These are phyloP conservation scores for Naganishia liquefaciens DNA, from an alignment of 1,284 basidiomycete genomes.

Conservation along the genomic window DNA sequence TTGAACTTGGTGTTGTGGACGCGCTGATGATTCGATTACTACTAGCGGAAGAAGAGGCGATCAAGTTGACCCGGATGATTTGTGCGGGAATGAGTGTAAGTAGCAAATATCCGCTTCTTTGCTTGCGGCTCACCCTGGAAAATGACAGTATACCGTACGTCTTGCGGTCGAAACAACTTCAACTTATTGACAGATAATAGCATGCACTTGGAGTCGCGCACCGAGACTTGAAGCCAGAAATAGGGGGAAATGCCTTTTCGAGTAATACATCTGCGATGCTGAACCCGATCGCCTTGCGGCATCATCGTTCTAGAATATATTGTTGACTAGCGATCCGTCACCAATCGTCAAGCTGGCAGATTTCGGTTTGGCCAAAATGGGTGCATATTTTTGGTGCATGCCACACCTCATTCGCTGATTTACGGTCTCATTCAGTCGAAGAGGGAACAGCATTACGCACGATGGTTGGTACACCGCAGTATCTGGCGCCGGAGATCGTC, in stretches of 20 bases:
- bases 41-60: conserved; percentile 49
- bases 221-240: conserved; percentile 86
- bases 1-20: too few relatives aligned
- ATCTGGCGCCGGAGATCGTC: conserved; percentile 86
- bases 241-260: background rate
- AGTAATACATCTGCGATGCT: background rate
- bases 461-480: conserved; percentile 57
- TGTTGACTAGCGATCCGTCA: conserved; percentile 41
- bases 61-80: conserved; percentile 48
- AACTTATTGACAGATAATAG: conserved; percentile 33
- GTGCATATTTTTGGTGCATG: conserved; percentile 50
- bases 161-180: background rate
- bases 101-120: background rate
- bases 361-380: conserved; percentile 87
- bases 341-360: conserved; percentile 67
- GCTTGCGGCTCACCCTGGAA: background rate
- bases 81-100: conserved; percentile 51
- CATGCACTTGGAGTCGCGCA: conserved; percentile 64
- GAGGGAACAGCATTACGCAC: conserved; percentile 49
- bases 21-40: background rate
- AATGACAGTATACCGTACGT: conserved; percentile 45
- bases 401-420: background rate
- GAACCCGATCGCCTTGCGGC: background rate
- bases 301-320: conserved; percentile 47
- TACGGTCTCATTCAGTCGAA: conserved; percentile 37